phyloP scores from a whole-genome alignment of 164 flowering plant species.

The Akebia trifoliata region DNA sequence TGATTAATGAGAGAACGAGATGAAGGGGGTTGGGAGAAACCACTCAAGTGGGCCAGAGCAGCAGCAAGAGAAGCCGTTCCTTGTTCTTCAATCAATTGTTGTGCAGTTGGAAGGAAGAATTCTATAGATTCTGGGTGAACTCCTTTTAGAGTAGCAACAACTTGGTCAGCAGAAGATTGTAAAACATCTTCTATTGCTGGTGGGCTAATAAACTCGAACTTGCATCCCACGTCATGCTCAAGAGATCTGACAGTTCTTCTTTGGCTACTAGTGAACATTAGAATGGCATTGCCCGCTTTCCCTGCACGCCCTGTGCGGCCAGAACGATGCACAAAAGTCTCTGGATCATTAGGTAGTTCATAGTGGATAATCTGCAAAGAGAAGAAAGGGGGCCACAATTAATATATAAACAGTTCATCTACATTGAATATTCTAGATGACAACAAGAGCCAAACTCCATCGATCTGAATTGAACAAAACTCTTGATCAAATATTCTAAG shows the following conservation, averaged over 20 bases:
- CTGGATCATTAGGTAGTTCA: slow-evolving; percentile 97
- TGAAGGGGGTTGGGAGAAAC: slow-evolving; percentile 93
- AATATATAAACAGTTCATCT: not conserved
- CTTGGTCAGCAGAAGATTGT: slow-evolving; percentile 85
- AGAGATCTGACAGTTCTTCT: slow-evolving; percentile 76
- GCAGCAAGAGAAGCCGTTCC: slow-evolving; percentile 90
- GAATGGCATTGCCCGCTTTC: slow-evolving; percentile 80
- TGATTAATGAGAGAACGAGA: slow-evolving; percentile 84
- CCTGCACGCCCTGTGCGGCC: slow-evolving; percentile 99
- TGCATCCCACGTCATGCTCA: slow-evolving; percentile 93
- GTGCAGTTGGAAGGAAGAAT: slow-evolving; percentile 84
- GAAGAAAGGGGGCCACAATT: slow-evolving; percentile 1
- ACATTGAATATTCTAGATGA: not conserved
- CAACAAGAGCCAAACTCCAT: not conserved
- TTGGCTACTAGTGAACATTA: slow-evolving; percentile 80
- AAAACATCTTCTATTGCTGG: slow-evolving; percentile 76
- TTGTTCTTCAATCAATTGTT: slow-evolving; percentile 65
- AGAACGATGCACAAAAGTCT: slow-evolving; percentile 98
- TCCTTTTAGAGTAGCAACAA: slow-evolving; percentile 79
- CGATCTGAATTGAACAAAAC: not conserved
- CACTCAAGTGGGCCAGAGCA: slow-evolving; percentile 93
- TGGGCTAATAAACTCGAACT: slow-evolving; percentile 76
- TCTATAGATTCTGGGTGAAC: slow-evolving; percentile 84
- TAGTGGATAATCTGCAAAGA: slow-evolving; percentile 78
- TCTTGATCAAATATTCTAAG: not conserved